These are phyloP conservation scores for Macrolepiota fuliginosa DNA, from an alignment of 768 basidiomycete genomes.

Conservation along the genomic window DNA sequence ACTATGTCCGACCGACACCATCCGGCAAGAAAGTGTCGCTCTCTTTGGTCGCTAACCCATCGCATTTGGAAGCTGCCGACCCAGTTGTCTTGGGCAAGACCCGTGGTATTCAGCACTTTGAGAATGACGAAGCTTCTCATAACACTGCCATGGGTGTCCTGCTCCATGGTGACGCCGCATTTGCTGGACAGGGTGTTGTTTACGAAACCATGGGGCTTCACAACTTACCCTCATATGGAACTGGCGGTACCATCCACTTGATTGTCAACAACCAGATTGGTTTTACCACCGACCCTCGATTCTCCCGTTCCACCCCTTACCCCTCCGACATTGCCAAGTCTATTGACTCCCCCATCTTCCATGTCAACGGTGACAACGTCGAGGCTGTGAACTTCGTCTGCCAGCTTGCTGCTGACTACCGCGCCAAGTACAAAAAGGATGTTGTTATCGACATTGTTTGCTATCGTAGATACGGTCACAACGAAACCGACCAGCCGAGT, in stretches of 20 bases:
- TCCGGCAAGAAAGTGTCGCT: constrained; percentile 97
- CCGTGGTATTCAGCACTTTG: constrained; percentile 94
- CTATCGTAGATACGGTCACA: constrained; percentile 99
- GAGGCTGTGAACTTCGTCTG: constrained; percentile 99
- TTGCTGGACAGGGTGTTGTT: constrained; percentile 96
- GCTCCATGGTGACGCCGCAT: constrained; percentile 97
- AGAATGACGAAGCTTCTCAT: constrained; percentile 78
- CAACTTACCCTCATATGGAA: constrained; percentile 92
- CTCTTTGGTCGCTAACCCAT: constrained; percentile 97
- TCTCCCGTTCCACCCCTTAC: constrained; percentile 96
- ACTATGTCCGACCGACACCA: constrained; percentile 97
- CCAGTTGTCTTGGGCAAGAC: constrained; percentile 99
- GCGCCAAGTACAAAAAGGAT: constrained; percentile 98
- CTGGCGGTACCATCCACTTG: constrained; percentile 96
- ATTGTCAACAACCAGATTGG: constrained; percentile 99
- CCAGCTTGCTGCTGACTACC: constrained; percentile 96
- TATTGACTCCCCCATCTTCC: constrained; percentile 98
- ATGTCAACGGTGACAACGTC: constrained; percentile 98
- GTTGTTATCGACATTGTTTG: constrained; percentile 99
- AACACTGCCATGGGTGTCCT: constrained; percentile 92
- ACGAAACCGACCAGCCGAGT: constrained; percentile 97
- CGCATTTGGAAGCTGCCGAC: constrained; percentile 95
- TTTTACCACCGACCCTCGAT: constrained; percentile 98
- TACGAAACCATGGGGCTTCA: constrained; percentile 99
- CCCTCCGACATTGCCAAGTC: constrained; percentile 98